Percentiles rank a stretch among this genome's conserved stretches.
phyloP scores from a whole-genome alignment of 139 green algal genomes.

The Coelastrella sp. region DNA sequence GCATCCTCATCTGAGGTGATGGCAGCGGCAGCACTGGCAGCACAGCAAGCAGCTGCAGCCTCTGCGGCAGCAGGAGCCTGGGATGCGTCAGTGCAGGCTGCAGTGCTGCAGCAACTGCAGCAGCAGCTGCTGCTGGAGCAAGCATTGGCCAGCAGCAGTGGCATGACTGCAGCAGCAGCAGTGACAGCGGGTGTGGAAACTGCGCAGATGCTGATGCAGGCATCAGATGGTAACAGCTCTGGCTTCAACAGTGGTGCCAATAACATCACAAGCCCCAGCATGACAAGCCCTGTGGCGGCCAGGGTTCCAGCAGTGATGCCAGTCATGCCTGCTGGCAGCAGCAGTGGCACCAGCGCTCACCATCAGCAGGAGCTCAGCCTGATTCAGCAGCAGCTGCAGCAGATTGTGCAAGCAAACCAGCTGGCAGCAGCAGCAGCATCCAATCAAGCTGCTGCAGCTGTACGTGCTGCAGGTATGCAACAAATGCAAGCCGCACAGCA shows the following conservation, averaged over 20 bases:
- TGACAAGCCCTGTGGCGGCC: background rate
- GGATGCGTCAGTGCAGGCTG: background rate
- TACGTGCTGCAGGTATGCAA: background rate
- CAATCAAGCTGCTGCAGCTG: background rate
- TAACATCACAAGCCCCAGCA: background rate
- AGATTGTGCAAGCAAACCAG: conserved; percentile 19
- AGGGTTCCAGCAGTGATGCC: background rate
- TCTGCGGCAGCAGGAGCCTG: background rate
- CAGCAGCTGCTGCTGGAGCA: background rate
- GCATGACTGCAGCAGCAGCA: background rate
- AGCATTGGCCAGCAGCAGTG: background rate
- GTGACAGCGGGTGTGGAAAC: background rate
- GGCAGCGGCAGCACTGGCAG: background rate
- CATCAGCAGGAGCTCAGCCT: background rate
- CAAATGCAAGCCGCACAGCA: background rate
- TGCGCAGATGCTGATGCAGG: background rate
- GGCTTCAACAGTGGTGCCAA: background rate
- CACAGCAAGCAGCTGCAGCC: background rate
- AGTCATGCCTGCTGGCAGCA: background rate
- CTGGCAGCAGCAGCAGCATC: conserved; percentile 33
- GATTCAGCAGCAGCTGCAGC: conserved; percentile 37
- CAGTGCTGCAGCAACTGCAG: background rate
- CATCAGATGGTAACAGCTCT: background rate
- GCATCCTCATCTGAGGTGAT: background rate
- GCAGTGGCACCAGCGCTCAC: background rate